Percentiles rank a stretch among this genome's conserved stretches.
Evolutionary conservation across 2,329 filamentous ascomycete genomes (phyloP).

Genomic region (Colletotrichum sojae): DNA sequence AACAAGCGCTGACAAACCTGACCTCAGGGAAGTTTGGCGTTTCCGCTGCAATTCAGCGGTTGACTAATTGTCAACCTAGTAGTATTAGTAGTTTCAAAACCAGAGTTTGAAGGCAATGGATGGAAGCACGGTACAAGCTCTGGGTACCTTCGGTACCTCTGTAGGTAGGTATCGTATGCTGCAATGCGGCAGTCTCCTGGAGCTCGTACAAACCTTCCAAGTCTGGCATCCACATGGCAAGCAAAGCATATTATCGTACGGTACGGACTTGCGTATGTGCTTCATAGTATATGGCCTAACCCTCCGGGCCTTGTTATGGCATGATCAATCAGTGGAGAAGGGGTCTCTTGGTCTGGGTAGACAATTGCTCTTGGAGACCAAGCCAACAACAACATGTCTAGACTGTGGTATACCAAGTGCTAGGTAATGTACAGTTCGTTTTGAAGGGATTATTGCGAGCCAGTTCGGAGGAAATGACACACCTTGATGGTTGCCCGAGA

Average conservation of each 20-base stretch:
- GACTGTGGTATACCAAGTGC: no score
- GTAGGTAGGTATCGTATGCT: no score
- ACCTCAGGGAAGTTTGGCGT: neutral
- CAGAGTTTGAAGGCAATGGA: neutral
- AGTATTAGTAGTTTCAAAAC: neutral
- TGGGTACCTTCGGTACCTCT: neutral
- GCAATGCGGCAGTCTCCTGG: no score
- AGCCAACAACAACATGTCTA: no score
- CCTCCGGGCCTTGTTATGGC: neutral
- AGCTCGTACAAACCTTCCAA: no score
- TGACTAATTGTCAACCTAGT: neutral
- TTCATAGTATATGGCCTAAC: no score
- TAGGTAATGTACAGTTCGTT: no score
- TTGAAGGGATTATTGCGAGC: neutral
- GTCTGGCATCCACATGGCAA: constrained; percentile 1
- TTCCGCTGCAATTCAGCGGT: constrained; percentile 8
- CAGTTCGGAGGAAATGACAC: neutral
- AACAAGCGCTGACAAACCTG: constrained; percentile 26
- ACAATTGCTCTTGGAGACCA: no score
- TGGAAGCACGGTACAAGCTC: neutral
- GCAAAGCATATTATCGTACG: constrained; percentile 16
- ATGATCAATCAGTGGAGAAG: constrained; percentile 5
- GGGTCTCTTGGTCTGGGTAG: neutral
- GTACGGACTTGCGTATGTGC: neutral
- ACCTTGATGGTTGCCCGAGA: constrained; percentile 2